Evolutionary conservation across 176 grass and related monocot genomes (phyloP).

Genomic region (Melocanna baccifera): DNA sequence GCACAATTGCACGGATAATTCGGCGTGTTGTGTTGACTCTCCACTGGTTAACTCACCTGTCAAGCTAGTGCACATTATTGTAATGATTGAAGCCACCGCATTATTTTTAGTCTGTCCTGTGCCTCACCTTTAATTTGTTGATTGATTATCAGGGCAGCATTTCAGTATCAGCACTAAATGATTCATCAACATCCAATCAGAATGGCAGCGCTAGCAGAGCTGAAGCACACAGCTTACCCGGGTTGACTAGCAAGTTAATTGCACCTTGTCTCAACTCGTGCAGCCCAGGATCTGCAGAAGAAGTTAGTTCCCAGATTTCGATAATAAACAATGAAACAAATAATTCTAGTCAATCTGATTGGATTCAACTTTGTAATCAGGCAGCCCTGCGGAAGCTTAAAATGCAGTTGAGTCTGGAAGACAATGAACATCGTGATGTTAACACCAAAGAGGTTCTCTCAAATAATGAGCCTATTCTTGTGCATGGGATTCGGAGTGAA

Average conservation of each 20-base stretch:
- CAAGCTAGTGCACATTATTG: slow-evolving; percentile 2
- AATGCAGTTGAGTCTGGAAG: slow-evolving; percentile 51
- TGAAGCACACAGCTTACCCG: slow-evolving; percentile 44
- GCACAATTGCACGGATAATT: too few species aligned
- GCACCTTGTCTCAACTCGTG: slow-evolving; percentile 33
- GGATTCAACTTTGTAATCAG: slow-evolving; percentile 40
- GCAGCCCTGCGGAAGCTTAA: slow-evolving; percentile 39
- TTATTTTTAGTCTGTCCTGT: not conserved
- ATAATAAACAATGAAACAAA: slow-evolving; percentile 29
- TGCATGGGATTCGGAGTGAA: slow-evolving; percentile 31
- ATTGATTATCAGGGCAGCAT: slow-evolving; percentile 50
- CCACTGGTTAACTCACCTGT: not conserved
- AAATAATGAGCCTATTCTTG: slow-evolving; percentile 21
- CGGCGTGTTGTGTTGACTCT: not conserved
- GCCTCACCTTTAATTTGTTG: slow-evolving; percentile 4
- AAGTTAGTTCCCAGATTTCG: slow-evolving; percentile 67
- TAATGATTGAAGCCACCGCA: not conserved
- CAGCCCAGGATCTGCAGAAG: slow-evolving; percentile 64
- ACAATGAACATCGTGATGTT: slow-evolving; percentile 30
- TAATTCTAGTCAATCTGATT: slow-evolving; percentile 35
- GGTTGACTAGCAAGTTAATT: slow-evolving; percentile 44
- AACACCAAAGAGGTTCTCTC: not conserved
- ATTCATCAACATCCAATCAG: slow-evolving; percentile 44
- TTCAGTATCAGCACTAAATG: slow-evolving; percentile 33
- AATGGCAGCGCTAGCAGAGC: slow-evolving; percentile 36